Evolutionary conservation across 2,329 filamentous ascomycete genomes (phyloP).

Genomic region (Dactylellina sp.): DNA sequence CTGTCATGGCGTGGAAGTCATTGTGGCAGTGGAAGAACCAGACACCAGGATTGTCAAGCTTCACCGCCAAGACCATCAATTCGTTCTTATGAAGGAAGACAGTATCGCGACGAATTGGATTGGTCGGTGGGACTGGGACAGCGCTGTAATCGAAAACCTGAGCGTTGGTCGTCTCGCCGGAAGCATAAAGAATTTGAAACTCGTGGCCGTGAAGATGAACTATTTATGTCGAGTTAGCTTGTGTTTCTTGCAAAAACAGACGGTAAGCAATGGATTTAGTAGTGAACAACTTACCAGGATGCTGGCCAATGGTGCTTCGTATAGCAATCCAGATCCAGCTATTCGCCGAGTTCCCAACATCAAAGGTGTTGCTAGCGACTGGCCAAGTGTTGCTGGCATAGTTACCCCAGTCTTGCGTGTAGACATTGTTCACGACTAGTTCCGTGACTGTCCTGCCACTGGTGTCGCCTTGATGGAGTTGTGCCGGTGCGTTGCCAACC

Average conservation of each 20-base stretch:
- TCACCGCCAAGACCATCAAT: constrained; percentile 4
- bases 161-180: not conserved
- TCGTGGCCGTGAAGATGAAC: constrained; percentile 12
- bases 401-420: constrained; percentile 7
- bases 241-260: not conserved
- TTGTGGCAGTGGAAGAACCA: constrained; percentile 11
- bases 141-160: constrained; percentile 1
- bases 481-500: not conserved
- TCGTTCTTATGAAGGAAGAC: constrained; percentile 10
- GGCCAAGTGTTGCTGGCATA: constrained; percentile 7
- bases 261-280: not conserved
- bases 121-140: not conserved
- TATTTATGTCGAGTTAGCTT: not conserved
- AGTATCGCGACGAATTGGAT: constrained; percentile 4
- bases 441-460: not conserved
- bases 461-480: not conserved
- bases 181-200: constrained; percentile 6
- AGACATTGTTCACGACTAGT: constrained; percentile 2
- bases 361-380: not conserved
- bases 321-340: constrained; percentile 3
- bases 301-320: not conserved
- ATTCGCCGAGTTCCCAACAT: constrained; percentile 9
- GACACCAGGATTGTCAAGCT: constrained; percentile 3
- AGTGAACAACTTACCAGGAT: constrained; percentile 3
- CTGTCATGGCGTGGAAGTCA: constrained; percentile 6